These are phyloP conservation scores for Plasmodium vinckei DNA, from an alignment of 169 alveolate genomes.

Conservation along the genomic window DNA sequence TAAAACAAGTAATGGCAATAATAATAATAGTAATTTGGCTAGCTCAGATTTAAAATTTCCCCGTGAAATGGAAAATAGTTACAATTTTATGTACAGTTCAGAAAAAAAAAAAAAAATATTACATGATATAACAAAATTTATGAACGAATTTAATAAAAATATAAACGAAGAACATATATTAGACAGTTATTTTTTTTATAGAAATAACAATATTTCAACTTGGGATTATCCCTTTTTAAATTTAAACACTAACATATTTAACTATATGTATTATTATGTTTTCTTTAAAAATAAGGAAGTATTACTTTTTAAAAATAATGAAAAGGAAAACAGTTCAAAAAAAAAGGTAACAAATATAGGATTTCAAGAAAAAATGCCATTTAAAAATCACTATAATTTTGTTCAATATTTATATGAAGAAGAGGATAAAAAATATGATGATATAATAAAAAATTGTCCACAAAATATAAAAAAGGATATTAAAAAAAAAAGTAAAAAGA, in stretches of 20 bases:
- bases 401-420: conserved; percentile 50
- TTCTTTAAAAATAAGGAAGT: conserved; percentile 31
- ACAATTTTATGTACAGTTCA: neutral
- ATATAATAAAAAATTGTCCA: too few relatives aligned
- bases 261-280: conserved; percentile 62
- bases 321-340: neutral
- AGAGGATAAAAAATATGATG: conserved; percentile 8
- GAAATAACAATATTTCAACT: neutral
- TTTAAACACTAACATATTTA: conserved; percentile 60
- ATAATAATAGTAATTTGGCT: neutral
- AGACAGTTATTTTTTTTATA: neutral
- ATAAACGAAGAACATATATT: conserved; percentile 8
- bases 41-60: neutral
- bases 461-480: conserved; percentile 2
- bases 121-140: neutral
- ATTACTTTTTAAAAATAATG: neutral
- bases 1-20: neutral
- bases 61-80: neutral
- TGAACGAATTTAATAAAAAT: neutral
- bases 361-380: neutral
- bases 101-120: neutral
- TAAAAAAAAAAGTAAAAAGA: conserved; percentile 14
- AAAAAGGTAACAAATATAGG: neutral
- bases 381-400: conserved; percentile 30
- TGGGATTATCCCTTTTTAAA: conserved; percentile 66